Percentiles rank a stretch among this genome's conserved stretches.
phyloP scores from a whole-genome alignment of 352 stramenopile species.

The Phytophthora macrochlamydospora region DNA sequence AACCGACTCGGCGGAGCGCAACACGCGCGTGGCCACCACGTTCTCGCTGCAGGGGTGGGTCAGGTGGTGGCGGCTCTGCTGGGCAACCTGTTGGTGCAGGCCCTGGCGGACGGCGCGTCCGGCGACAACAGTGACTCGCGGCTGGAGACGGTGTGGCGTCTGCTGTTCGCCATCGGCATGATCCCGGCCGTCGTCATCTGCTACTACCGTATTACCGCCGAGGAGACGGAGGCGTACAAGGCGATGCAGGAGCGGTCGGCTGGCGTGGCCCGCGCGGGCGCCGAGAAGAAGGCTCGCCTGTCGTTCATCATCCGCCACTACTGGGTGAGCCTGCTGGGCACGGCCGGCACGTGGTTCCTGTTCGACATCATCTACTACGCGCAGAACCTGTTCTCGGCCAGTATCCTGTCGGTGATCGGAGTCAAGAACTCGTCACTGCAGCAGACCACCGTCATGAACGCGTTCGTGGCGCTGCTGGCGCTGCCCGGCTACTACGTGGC shows the following conservation, averaged over 20 bases:
- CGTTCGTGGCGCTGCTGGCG: slow-evolving; percentile 37
- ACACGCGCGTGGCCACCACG: slow-evolving; percentile 36
- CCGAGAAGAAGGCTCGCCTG: slow-evolving; percentile 14
- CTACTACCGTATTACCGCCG: slow-evolving; percentile 48
- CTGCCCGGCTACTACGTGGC: slow-evolving; percentile 72
- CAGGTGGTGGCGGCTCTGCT: slow-evolving; percentile 34
- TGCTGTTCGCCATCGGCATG: slow-evolving; percentile 51
- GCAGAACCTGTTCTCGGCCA: slow-evolving; percentile 60
- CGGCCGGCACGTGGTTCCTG: slow-evolving; percentile 63
- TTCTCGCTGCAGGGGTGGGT: slow-evolving; percentile 50
- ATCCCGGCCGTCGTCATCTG: slow-evolving; percentile 47
- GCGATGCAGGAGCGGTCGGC: slow-evolving; percentile 19
- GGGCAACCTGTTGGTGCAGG: slow-evolving; percentile 38
- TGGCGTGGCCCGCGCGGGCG: background rate
- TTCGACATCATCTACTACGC: slow-evolving; percentile 75
- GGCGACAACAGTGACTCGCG: slow-evolving; percentile 35
- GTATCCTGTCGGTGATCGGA: slow-evolving; percentile 44
- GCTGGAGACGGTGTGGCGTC: slow-evolving; percentile 57
- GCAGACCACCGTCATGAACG: slow-evolving; percentile 44
- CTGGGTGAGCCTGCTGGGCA: slow-evolving; percentile 39
- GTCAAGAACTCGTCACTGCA: slow-evolving; percentile 39
- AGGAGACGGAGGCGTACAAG: slow-evolving; percentile 53
- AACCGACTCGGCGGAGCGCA: slow-evolving; percentile 25
- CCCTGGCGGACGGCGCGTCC: slow-evolving; percentile 24
- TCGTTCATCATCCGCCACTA: slow-evolving; percentile 49